phyloP scores from a whole-genome alignment of 441 rosid genomes.

The Breynia disticha region DNA sequence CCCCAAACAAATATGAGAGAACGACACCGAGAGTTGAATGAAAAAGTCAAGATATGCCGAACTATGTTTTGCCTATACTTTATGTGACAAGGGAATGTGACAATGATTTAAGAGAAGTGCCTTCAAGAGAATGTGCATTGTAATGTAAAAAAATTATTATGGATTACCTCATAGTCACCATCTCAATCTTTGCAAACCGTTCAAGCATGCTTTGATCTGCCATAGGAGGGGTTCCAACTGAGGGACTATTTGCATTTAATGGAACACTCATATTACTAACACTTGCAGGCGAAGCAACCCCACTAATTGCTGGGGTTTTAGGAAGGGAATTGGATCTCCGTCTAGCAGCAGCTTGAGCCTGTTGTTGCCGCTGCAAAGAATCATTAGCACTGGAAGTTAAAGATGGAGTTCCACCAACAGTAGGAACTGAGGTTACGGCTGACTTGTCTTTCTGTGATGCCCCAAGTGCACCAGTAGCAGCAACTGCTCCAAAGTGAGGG shows the following conservation, averaged over 20 bases:
- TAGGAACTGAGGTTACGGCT: constrained; percentile 51
- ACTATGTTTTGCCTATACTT: background rate
- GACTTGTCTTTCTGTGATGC: constrained; percentile 72
- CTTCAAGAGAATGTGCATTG: background rate
- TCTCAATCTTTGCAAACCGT: constrained; percentile 76
- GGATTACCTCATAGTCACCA: constrained; percentile 56
- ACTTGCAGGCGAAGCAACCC: constrained; percentile 92
- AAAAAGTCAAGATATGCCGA: background rate
- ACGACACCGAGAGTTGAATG: background rate
- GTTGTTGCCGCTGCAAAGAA: constrained; percentile 66
- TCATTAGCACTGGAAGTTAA: constrained; percentile 77
- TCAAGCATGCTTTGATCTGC: constrained; percentile 67
- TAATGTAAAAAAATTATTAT: background rate
- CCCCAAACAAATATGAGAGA: background rate
- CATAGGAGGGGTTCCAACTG: constrained; percentile 61
- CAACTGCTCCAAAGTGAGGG: constrained; percentile 67
- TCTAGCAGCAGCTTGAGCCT: constrained; percentile 50
- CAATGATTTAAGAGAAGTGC: background rate
- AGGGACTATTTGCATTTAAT: constrained; percentile 68
- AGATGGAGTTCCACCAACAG: constrained; percentile 57
- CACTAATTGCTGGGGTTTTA: constrained; percentile 57
- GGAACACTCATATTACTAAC: constrained; percentile 63
- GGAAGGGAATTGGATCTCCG: constrained; percentile 76
- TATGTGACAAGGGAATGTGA: too few relatives aligned
- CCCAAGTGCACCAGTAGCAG: too few relatives aligned